Evolutionary conservation across 768 basidiomycete species (phyloP).

Genomic region (Albatrellus ellisii): DNA sequence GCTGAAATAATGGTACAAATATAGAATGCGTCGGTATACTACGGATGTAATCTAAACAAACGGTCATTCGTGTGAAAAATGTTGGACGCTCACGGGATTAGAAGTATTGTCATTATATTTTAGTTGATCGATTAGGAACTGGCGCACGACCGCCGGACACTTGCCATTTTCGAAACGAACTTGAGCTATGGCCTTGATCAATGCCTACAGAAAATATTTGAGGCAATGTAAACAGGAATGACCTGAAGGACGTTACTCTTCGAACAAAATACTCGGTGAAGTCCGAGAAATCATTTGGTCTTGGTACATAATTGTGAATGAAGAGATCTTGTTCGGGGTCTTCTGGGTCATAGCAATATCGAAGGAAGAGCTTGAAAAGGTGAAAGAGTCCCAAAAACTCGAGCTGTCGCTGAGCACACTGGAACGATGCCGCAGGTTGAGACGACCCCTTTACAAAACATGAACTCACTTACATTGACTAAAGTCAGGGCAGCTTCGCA

Average conservation of each 20-base stretch:
- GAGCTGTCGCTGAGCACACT: slow-evolving; percentile 77
- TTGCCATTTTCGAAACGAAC: slow-evolving; percentile 83
- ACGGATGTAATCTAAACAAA: too few species aligned
- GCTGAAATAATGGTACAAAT: slow-evolving; percentile 78
- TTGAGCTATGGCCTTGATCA: slow-evolving; percentile 73
- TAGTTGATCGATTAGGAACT: slow-evolving; percentile 86
- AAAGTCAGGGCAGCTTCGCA: slow-evolving; percentile 88
- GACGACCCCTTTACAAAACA: slow-evolving; percentile 1
- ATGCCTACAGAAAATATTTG: slow-evolving; percentile 31
- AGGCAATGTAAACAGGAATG: not conserved
- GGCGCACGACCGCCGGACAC: slow-evolving; percentile 73
- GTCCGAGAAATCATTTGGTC: slow-evolving; percentile 90
- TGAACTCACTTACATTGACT: slow-evolving; percentile 44
- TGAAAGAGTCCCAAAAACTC: slow-evolving; percentile 91
- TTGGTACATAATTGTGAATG: slow-evolving; percentile 80
- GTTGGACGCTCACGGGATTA: slow-evolving; percentile 50
- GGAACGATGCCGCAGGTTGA: slow-evolving; percentile 7
- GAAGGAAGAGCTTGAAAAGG: slow-evolving; percentile 87
- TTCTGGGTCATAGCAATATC: slow-evolving; percentile 83
- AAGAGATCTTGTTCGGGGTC: slow-evolving; percentile 76
- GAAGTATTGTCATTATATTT: slow-evolving; percentile 91
- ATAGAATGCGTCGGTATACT: slow-evolving; percentile 91
- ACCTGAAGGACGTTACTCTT: slow-evolving; percentile 42
- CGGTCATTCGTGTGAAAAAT: slow-evolving; percentile 6
- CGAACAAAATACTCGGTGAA: slow-evolving; percentile 89